Percentiles rank a stretch among this genome's conserved stretches.
phyloP scores from a whole-genome alignment of 306 rosid species.

The Echinosophora koreensis region DNA sequence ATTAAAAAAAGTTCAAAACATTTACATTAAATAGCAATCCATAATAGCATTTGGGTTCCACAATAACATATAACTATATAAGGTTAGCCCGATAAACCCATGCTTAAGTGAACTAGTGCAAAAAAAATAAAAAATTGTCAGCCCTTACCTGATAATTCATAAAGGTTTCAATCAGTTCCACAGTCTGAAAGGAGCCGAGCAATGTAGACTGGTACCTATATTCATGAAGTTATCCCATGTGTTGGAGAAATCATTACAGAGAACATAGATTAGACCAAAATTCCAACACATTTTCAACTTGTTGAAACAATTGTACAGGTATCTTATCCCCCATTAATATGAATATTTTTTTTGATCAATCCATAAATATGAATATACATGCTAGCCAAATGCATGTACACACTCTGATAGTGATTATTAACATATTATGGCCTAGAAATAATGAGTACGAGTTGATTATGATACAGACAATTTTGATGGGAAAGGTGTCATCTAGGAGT shows the following conservation, averaged over 20 bases:
- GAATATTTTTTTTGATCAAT: too few relatives aligned
- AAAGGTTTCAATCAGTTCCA: conserved; percentile 91
- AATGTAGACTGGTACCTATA: conserved; percentile 96
- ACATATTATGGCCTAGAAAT: not conserved
- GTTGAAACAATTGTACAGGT: not conserved
- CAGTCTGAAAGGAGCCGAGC: conserved; percentile 93
- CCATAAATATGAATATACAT: not conserved
- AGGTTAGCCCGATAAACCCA: not conserved
- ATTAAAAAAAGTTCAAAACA: not conserved
- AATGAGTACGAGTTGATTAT: not conserved
- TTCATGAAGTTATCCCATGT: conserved; percentile 22
- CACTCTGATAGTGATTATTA: not conserved
- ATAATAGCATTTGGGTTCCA: conserved; percentile 26
- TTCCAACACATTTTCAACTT: not conserved
- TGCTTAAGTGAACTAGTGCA: conserved; percentile 1
- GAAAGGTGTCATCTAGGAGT: not conserved
- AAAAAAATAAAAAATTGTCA: not conserved
- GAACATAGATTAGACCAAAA: conserved; percentile 8
- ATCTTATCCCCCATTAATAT: conserved; percentile 6
- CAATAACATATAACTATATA: conserved; percentile 13
- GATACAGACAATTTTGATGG: not conserved
- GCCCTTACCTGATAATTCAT: conserved; percentile 92
- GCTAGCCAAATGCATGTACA: not conserved
- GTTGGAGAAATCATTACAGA: conserved; percentile 15
- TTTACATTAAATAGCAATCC: conserved; percentile 21